Percentiles rank a stretch among this genome's conserved stretches.
Evolutionary conservation across 306 rosid genomes (phyloP).

Genomic region (Cucurbita ficifolia): DNA sequence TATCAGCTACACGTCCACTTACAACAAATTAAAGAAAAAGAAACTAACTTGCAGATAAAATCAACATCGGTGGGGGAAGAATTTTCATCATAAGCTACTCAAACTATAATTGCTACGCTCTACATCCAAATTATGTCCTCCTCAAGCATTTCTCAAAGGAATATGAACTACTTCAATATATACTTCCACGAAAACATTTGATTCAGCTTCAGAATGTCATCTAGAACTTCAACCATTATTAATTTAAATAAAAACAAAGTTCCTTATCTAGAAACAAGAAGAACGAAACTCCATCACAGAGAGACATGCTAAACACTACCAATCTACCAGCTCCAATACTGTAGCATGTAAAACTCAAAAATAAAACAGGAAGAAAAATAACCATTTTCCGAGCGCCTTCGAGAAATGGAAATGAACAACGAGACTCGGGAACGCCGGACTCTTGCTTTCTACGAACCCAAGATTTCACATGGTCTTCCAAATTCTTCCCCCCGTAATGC

Average conservation of each 20-base stretch:
- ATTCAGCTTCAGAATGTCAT: background rate
- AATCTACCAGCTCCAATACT: background rate
- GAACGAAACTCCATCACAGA: background rate
- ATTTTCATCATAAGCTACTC: background rate
- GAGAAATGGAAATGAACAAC: conserved; percentile 54
- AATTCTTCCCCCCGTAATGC: conserved; percentile 18
- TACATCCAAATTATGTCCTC: background rate
- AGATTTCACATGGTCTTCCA: conserved; percentile 33
- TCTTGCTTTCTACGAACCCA: conserved; percentile 25
- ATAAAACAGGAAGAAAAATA: background rate
- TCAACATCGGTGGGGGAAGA: background rate
- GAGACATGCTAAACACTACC: background rate
- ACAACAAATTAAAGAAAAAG: background rate
- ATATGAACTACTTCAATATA: background rate
- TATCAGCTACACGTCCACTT: background rate
- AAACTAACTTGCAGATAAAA: background rate
- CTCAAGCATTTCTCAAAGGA: background rate
- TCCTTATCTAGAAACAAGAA: background rate
- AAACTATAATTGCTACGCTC: background rate
- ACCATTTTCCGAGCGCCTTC: conserved; percentile 50
- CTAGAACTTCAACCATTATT: background rate
- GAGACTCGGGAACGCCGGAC: conserved; percentile 18
- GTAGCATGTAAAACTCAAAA: background rate
- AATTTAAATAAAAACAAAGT: background rate
- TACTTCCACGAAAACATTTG: background rate